Base-by-base conservation (phyloP, 176 grass and related monocot genomes). In the Aechmea fasciata region DNA sequence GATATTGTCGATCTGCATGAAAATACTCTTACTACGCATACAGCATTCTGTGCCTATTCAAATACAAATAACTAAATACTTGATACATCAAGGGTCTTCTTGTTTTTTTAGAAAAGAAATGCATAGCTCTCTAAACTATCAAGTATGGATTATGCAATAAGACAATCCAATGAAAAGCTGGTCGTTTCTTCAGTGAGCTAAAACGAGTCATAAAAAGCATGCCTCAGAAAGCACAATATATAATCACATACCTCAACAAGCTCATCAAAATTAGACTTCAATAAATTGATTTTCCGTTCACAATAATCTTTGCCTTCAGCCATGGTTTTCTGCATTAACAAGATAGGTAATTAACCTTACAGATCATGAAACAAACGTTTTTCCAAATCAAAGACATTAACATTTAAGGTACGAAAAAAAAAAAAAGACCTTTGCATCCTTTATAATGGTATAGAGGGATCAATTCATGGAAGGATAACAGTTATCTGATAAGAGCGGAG, bases 301-400 rank as follows among this genome's bases (percentile, higher is more conserved):
- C 89, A 99, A 66, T 99, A 93, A 51, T 99, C 94, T 71, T 93
- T 99, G 70, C 89, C 94, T 80, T 93, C 79, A 67, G 66, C 75
- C 94, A 90, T 93, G 54, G 75, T 90, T 90, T 99, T 99, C 94
- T 93, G 83, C 57, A 47, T 22, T 28, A 3, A 69, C 3, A 33
- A 76, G 17, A 19, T 64, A 26, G 49, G 48, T 70, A 22, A 52
- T 25, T 22, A 69, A 25, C 11, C 51, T 28, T 65, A 76, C 24
- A 26, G 22, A 73, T 76, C 25, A 73, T 48, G 75, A 4, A 29
- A 71, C 11, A 47, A 67, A 73, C 22, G 65, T 3, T 13, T 13
- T 19, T 11, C 49, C 7, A 69, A 71, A 41, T 70, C 7, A 22
- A 47, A 80, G 7, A 65, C 3, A 69, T 33, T 13, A 3, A 3